Conservation (phyloP, 2,329 filamentous ascomycete species). For the Arthrobotrys pseudoclavata region DNA sequence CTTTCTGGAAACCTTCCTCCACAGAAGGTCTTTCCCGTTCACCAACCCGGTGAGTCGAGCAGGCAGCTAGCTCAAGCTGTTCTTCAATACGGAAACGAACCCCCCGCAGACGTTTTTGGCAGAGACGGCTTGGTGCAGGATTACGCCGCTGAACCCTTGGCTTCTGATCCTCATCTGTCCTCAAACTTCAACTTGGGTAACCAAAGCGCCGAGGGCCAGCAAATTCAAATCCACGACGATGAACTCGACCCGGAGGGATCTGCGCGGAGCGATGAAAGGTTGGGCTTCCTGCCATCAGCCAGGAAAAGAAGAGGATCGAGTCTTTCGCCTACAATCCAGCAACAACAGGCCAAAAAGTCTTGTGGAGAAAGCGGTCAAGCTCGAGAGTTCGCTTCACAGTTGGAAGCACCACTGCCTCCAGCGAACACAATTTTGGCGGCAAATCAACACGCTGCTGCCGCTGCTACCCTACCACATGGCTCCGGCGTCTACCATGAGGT, state of each 20-base stretch:
- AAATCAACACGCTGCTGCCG: conserved; percentile 6
- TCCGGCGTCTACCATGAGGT: neutral
- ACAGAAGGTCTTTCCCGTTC: neutral
- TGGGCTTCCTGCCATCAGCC: neutral
- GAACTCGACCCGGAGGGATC: neutral
- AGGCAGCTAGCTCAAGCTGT: conserved; percentile 8
- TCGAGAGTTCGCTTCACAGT: neutral
- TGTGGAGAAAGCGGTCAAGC: neutral
- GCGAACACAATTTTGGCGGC: neutral
- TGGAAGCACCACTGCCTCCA: neutral
- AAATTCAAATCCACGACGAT: conserved; percentile 3
- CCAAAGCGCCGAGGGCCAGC: neutral
- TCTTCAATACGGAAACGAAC: neutral
- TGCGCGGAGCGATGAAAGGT: neutral
- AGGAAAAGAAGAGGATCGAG: neutral
- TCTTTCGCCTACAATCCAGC: neutral
- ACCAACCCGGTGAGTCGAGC: neutral
- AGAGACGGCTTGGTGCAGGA: neutral
- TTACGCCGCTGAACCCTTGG: neutral
- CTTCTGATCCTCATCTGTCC: neutral
- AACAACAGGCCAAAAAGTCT: neutral
- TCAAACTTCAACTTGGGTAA: neutral
- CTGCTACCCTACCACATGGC: neutral
- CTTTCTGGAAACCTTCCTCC: neutral
- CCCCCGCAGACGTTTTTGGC: neutral